These are phyloP conservation scores for Pseudogymnoascus sp. DNA, from an alignment of 2,329 filamentous ascomycete genomes.

Conservation along the genomic window DNA sequence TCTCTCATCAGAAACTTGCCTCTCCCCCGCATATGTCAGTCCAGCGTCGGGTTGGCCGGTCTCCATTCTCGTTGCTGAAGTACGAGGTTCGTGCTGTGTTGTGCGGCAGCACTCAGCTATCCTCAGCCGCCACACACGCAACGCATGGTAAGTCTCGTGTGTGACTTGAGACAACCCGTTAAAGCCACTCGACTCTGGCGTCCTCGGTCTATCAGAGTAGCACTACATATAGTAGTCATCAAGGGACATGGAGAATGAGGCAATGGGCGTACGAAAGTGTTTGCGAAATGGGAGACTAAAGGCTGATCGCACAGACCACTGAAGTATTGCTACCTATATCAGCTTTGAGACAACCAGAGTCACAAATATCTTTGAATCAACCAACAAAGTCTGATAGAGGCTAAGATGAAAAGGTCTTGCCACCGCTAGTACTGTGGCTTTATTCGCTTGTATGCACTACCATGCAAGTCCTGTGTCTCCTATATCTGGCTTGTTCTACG, in stretches of 20 bases:
- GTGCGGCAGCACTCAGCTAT: background rate
- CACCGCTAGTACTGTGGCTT: background rate
- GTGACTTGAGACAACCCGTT: background rate
- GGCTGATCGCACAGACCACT: background rate
- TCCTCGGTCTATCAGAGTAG: background rate
- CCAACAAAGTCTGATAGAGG: background rate
- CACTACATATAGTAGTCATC: background rate
- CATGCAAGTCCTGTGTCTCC: background rate
- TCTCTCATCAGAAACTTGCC: background rate
- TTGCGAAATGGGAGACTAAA: background rate
- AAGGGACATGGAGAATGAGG: background rate
- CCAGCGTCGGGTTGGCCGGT: background rate
- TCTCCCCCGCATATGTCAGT: background rate
- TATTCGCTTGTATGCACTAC: background rate
- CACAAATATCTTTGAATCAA: background rate
- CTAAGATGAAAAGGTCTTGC: background rate
- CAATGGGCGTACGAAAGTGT: background rate
- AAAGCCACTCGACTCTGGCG: background rate
- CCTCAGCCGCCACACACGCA: background rate
- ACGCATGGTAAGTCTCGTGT: background rate
- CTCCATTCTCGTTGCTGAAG: background rate
- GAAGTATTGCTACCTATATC: background rate
- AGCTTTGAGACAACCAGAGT: background rate
- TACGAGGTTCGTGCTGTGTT: background rate
- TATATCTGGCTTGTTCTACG: conserved; percentile 1